A percentile compares a stretch with the other conserved stretches of the same genome.
Conservation (phyloP, 345 rosid genomes). For the Boechera divaricarpa region DNA sequence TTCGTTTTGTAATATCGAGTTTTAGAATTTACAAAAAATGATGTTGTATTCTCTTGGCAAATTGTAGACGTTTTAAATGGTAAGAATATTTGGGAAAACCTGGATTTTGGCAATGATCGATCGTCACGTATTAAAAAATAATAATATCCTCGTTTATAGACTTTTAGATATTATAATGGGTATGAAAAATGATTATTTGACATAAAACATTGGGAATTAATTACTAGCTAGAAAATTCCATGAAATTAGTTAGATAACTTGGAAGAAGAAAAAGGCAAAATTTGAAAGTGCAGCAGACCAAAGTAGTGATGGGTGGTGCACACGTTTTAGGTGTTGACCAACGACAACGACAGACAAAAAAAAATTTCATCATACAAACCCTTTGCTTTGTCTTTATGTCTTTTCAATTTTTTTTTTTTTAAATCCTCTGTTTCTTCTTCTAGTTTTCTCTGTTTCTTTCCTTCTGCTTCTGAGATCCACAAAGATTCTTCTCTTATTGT, state of each 20-base stretch:
- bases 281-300: constrained; percentile 28
- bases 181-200: constrained; percentile 12
- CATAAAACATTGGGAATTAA: neutral
- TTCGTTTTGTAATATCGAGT: neutral
- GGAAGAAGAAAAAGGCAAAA: constrained; percentile 9
- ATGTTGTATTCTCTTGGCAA: neutral
- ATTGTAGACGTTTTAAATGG: no score
- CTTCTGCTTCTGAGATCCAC: constrained; percentile 15
- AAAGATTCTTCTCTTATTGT: constrained; percentile 16
- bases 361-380: constrained; percentile 24
- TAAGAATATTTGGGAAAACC: no score
- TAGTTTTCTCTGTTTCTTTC: constrained; percentile 17
- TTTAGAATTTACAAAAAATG: neutral
- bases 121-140: neutral
- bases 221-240: constrained; percentile 23
- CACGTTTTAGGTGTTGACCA: constrained; percentile 43
- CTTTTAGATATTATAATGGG: neutral
- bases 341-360: constrained; percentile 35
- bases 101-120: neutral
- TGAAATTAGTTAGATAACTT: constrained; percentile 17
- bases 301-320: constrained; percentile 36
- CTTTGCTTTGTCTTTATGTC: constrained; percentile 25
- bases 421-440: constrained; percentile 37
- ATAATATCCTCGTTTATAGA: no score
- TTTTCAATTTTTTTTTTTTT: neutral